Percentiles rank a stretch among this genome's conserved stretches.
Evolutionary conservation across 306 rosid species (phyloP).

Genomic region (Vigna mungo): DNA sequence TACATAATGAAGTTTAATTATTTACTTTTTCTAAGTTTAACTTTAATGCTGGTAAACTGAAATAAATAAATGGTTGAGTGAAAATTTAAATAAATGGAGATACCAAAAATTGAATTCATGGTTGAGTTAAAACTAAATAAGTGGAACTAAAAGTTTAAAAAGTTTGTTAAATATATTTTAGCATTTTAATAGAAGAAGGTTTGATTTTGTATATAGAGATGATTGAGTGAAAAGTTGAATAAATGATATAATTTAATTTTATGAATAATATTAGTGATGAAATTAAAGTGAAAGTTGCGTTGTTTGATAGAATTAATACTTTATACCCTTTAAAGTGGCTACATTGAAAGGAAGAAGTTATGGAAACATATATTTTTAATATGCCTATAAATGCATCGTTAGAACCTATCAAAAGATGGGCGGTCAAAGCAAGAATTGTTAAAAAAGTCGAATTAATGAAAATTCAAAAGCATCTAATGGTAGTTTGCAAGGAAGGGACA

Average conservation of each 20-base stretch:
- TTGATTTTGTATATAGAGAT: too few relatives aligned
- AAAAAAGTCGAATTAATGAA: slow-evolving; percentile 17
- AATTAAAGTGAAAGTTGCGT: too few relatives aligned
- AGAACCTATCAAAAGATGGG: background rate
- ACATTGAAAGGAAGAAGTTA: background rate
- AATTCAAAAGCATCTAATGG: slow-evolving; percentile 10
- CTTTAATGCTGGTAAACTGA: background rate
- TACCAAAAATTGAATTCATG: too few relatives aligned
- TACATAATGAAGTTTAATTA: background rate
- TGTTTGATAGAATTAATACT: too few relatives aligned
- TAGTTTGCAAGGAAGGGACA: background rate
- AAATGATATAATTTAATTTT: too few relatives aligned
- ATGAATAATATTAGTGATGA: background rate
- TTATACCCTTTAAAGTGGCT: too few relatives aligned
- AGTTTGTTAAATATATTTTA: too few relatives aligned
- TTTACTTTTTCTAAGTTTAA: background rate
- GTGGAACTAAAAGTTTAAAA: too few relatives aligned
- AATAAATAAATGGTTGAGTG: background rate
- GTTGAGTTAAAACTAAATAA: too few relatives aligned
- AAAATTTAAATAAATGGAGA: background rate
- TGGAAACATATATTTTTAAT: background rate
- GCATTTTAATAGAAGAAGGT: too few relatives aligned
- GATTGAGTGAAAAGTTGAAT: too few relatives aligned
- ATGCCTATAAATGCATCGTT: background rate
- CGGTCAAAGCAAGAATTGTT: slow-evolving; percentile 21